Percentiles rank a stretch among this genome's conserved stretches.
These are phyloP conservation scores for Deinandra increscens DNA, from an alignment of 129 eudicot genomes.

Conservation along the genomic window DNA sequence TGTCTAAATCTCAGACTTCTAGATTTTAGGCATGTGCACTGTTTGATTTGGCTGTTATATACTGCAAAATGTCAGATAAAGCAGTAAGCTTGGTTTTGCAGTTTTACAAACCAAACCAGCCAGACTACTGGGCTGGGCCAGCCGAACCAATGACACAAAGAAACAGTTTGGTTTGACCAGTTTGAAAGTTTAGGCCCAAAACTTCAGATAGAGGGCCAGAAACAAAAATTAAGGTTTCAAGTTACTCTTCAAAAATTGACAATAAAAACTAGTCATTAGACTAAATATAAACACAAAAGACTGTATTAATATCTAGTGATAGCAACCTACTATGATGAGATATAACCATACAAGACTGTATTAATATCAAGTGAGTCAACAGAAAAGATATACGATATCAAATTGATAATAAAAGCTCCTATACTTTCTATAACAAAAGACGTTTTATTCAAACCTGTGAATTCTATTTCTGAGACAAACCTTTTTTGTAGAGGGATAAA, in stretches of 20 bases:
- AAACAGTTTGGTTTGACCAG: background rate
- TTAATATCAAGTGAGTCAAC: conserved; percentile 8
- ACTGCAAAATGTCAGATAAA: conserved; percentile 12
- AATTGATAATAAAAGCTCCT: conserved; percentile 10
- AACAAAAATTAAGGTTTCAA: background rate
- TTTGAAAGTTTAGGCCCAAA: background rate
- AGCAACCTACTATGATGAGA: background rate
- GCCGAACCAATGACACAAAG: background rate
- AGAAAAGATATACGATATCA: background rate
- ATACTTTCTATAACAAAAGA: background rate
- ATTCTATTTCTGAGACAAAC: conserved; percentile 20
- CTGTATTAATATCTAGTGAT: background rate
- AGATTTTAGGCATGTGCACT: conserved; percentile 4
- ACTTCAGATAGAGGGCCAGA: background rate
- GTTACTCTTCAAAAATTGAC: background rate
- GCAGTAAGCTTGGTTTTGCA: background rate
- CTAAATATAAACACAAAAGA: background rate
- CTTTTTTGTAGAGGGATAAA: conserved; percentile 69
- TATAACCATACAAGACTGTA: background rate
- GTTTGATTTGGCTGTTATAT: background rate
- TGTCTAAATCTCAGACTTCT: background rate
- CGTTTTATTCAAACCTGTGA: conserved; percentile 27
- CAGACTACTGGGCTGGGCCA: background rate
- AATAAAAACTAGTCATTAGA: background rate
- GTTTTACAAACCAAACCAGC: background rate